phyloP scores from a whole-genome alignment of 2,329 filamentous ascomycete genomes.

The Cordyceps cicadae region DNA sequence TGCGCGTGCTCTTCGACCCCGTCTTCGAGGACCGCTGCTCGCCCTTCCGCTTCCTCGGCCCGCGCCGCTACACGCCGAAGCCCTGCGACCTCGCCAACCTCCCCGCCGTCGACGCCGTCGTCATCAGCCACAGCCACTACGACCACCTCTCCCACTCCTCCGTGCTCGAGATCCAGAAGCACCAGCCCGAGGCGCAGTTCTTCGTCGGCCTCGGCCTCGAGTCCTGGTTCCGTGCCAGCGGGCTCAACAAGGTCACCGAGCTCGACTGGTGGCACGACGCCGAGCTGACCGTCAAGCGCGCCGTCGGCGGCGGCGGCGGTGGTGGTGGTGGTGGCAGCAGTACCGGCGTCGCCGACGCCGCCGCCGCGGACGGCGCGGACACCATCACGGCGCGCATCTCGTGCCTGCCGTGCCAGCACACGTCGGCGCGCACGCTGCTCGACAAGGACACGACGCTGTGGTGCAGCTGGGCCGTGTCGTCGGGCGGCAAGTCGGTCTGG shows the following conservation, averaged over 20 bases:
- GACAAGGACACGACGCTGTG: slow-evolving; percentile 75
- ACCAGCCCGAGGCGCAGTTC: slow-evolving; percentile 74
- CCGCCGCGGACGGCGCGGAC: slow-evolving; percentile 10
- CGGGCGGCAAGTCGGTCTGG: slow-evolving; percentile 69
- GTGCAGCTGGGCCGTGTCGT: slow-evolving; percentile 76
- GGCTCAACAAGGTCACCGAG: slow-evolving; percentile 72
- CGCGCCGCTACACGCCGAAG: slow-evolving; percentile 68
- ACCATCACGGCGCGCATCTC: slow-evolving; percentile 64
- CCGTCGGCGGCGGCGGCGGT: slow-evolving; percentile 1
- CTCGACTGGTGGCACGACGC: slow-evolving; percentile 92
- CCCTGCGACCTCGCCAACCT: slow-evolving; percentile 74
- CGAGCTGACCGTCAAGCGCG: slow-evolving; percentile 54
- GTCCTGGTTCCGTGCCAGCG: slow-evolving; percentile 66
- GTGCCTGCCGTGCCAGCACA: slow-evolving; percentile 80
- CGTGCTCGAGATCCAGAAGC: slow-evolving; percentile 59
- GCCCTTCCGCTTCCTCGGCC: slow-evolving; percentile 60
- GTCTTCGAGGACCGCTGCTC: slow-evolving; percentile 85
- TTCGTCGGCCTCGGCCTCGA: slow-evolving; percentile 80
- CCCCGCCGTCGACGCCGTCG: slow-evolving; percentile 64
- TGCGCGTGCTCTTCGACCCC: slow-evolving; percentile 87
- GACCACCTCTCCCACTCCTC: slow-evolving; percentile 79
- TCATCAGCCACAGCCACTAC: slow-evolving; percentile 89
- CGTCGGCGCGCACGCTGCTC: slow-evolving; percentile 56
- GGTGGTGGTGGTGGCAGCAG: background rate
- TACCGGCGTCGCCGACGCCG: background rate